Conservation (phyloP, 495 filamentous ascomycete genomes). For the Elaphomyces granulatus region DNA sequence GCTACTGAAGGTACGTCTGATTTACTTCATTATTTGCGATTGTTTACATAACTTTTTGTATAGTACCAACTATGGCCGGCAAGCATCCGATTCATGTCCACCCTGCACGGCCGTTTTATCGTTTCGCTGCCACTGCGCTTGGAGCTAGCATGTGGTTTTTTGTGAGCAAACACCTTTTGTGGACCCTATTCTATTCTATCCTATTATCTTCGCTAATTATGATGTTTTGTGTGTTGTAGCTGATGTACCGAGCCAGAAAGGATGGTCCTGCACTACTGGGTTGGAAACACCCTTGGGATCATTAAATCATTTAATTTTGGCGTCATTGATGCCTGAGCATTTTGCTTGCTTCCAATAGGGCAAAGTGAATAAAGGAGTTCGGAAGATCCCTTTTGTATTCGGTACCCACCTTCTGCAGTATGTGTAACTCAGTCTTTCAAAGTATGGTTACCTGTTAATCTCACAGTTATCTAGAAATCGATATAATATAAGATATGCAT, state of each 20-base stretch:
- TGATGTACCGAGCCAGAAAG: conserved; percentile 93
- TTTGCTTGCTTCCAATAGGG: no score
- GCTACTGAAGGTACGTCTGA: no score
- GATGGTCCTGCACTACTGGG: conserved; percentile 78
- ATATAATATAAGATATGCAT: no score
- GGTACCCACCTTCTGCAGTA: no score
- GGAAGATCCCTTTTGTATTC: no score
- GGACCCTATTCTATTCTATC: conserved; percentile 1
- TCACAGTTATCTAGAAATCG: no score
- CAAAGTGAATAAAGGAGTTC: no score
- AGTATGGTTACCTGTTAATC: no score
- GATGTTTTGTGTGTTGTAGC: conserved; percentile 30
- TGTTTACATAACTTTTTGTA: no score
- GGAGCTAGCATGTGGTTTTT: conserved; percentile 99
- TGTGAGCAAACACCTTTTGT: conserved; percentile 37
- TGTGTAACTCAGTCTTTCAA: no score
- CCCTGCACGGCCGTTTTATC: conserved; percentile 60
- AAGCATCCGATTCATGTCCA: conserved; percentile 62
- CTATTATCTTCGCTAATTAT: conserved; percentile 7
- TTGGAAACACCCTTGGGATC: conserved; percentile 98
- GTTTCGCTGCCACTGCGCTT: conserved; percentile 69
- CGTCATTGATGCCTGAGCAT: no score
- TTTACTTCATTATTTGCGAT: no score
- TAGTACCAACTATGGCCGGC: conserved; percentile 40
- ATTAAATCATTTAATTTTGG: conserved; percentile 52